These are phyloP conservation scores for Pyricularia pennisetigena DNA, from an alignment of 2,329 filamentous ascomycete genomes.

Conservation along the genomic window DNA sequence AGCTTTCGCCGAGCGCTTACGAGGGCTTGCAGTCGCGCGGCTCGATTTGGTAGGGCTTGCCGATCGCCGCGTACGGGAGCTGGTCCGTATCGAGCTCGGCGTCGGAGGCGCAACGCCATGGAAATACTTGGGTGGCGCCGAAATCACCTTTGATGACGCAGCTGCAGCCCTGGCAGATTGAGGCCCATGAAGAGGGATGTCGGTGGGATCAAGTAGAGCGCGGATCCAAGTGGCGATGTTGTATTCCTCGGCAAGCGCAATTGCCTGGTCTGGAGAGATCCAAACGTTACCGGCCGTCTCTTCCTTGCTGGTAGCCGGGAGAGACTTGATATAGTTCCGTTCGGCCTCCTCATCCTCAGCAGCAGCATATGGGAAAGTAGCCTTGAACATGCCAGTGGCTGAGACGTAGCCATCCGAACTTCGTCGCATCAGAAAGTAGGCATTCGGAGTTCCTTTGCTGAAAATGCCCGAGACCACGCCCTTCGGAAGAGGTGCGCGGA, in stretches of 20 bases:
- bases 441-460: slow-evolving; percentile 67
- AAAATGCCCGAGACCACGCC: slow-evolving; percentile 91
- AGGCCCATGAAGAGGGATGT: slow-evolving; percentile 47
- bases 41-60: slow-evolving; percentile 43
- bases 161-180: slow-evolving; percentile 25
- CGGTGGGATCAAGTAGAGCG: slow-evolving; percentile 81
- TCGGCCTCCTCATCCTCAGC: slow-evolving; percentile 63
- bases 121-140: slow-evolving; percentile 69
- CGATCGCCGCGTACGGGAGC: slow-evolving; percentile 42
- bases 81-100: slow-evolving; percentile 30
- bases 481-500: slow-evolving; percentile 85
- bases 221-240: slow-evolving; percentile 77
- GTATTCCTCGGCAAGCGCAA: slow-evolving; percentile 80
- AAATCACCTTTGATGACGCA: slow-evolving; percentile 61
- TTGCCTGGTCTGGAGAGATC: slow-evolving; percentile 76
- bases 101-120: slow-evolving; percentile 36
- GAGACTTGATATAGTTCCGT: slow-evolving; percentile 75
- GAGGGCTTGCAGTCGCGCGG: slow-evolving; percentile 39
- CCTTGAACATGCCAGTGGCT: slow-evolving; percentile 88
- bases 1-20: slow-evolving; percentile 39
- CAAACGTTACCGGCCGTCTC: slow-evolving; percentile 96
- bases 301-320: slow-evolving; percentile 72
- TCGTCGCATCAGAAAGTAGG: slow-evolving; percentile 93
- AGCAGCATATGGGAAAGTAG: slow-evolving; percentile 72
- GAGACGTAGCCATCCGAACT: slow-evolving; percentile 78